These are phyloP conservation scores for Lunasporangiospora selenospora DNA, from an alignment of 192 early-diverging fungal species.

Conservation along the genomic window DNA sequence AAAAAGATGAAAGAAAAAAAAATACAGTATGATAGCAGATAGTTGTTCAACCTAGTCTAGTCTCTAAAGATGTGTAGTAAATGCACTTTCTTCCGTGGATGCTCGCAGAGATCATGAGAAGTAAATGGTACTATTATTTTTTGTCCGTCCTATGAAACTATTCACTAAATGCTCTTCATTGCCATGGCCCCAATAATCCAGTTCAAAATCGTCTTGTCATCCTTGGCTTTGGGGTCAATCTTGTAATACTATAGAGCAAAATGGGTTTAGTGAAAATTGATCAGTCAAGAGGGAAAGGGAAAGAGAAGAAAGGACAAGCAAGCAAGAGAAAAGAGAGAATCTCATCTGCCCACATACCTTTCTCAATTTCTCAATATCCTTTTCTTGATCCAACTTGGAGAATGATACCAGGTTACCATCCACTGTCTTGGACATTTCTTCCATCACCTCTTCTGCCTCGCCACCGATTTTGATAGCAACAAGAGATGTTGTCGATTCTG, in stretches of 20 bases:
- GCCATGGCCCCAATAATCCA: constrained; percentile 60
- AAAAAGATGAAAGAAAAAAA: background rate
- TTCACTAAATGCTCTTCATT: constrained; percentile 51
- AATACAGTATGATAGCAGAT: background rate
- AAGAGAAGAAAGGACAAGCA: background rate
- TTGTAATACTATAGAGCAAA: constrained; percentile 54
- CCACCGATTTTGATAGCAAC: constrained; percentile 58
- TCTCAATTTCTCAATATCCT: constrained; percentile 48
- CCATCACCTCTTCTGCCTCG: constrained; percentile 45
- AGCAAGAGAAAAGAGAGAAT: background rate
- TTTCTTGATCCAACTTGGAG: constrained; percentile 45
- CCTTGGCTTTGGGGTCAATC: constrained; percentile 46
- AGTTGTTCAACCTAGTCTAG: background rate
- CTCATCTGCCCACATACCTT: constrained; percentile 34
- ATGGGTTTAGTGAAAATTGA: background rate
- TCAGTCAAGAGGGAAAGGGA: background rate
- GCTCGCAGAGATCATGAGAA: background rate
- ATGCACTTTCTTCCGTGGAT: background rate
- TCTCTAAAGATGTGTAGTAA: background rate
- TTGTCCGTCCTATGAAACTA: constrained; percentile 10
- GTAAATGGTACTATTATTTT: constrained; percentile 1
- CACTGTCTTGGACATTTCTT: constrained; percentile 38
- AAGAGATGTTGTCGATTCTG: constrained; percentile 51
- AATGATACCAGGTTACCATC: constrained; percentile 53
- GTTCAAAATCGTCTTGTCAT: constrained; percentile 50